Conservation (phyloP, 129 eudicot genomes). For the Solidago caesia region DNA sequence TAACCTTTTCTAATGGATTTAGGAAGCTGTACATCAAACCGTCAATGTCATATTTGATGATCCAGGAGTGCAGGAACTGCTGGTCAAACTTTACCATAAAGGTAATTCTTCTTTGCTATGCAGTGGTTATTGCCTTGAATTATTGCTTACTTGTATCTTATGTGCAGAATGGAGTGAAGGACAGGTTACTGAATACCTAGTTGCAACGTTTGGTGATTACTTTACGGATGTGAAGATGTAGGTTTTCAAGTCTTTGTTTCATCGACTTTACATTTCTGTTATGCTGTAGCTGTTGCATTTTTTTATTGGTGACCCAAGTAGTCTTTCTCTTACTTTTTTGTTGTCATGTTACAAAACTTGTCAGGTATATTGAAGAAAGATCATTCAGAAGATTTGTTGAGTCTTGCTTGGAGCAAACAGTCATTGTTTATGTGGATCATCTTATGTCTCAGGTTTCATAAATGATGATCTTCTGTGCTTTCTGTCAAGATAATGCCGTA, state of each 20-base stretch:
- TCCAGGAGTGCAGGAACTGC: slow-evolving; percentile 95
- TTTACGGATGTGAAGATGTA: slow-evolving; percentile 92
- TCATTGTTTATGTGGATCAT: slow-evolving; percentile 88
- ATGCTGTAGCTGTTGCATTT: background rate
- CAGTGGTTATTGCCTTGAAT: background rate
- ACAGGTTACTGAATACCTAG: slow-evolving; percentile 94
- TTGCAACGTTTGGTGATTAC: slow-evolving; percentile 92
- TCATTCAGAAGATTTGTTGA: slow-evolving; percentile 91
- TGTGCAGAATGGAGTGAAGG: slow-evolving; percentile 94
- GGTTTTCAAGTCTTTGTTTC: slow-evolving; percentile 22
- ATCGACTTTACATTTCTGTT: background rate
- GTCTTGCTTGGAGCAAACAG: slow-evolving; percentile 91
- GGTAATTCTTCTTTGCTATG: slow-evolving; percentile 34
- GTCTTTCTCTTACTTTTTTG: background rate
- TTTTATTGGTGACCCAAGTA: background rate
- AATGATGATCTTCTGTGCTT: slow-evolving; percentile 6
- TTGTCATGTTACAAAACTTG: slow-evolving; percentile 13
- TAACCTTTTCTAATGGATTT: slow-evolving; percentile 20
- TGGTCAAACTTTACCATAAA: slow-evolving; percentile 84
- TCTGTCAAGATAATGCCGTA: background rate
- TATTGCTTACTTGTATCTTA: background rate
- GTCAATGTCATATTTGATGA: slow-evolving; percentile 95
- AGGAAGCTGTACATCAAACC: slow-evolving; percentile 93
- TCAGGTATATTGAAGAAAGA: slow-evolving; percentile 94
- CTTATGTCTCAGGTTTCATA: slow-evolving; percentile 66